These are phyloP conservation scores for Penicillium verhagenii DNA, from an alignment of 495 filamentous ascomycete species.

Conservation along the genomic window DNA sequence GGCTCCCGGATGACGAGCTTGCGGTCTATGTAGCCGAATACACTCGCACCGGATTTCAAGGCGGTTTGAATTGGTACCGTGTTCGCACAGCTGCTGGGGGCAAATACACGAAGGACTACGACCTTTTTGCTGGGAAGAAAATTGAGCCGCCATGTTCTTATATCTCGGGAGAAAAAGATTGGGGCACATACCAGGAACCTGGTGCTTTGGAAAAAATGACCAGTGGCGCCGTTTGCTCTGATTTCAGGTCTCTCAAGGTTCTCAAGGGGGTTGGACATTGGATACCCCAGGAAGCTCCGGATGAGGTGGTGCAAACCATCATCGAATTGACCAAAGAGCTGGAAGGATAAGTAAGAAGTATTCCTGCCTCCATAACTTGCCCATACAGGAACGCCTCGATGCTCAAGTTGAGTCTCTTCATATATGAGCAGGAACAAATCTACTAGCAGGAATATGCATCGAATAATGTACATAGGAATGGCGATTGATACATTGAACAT, in stretches of 20 bases:
- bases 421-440: too few relatives aligned
- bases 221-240: conserved; percentile 41
- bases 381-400: too few relatives aligned
- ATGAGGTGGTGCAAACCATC: conserved; percentile 51
- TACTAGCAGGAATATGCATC: too few relatives aligned
- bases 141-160: conserved; percentile 62
- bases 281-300: conserved; percentile 64
- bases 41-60: conserved; percentile 66
- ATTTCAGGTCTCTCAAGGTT: conserved; percentile 49
- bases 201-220: conserved; percentile 59
- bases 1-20: conserved; percentile 58
- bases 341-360: not conserved
- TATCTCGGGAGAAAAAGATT: conserved; percentile 60
- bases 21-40: conserved; percentile 60
- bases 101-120: conserved; percentile 45
- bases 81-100: conserved; percentile 51
- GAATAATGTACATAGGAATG: too few relatives aligned
- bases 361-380: too few relatives aligned
- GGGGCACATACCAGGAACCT: conserved; percentile 67
- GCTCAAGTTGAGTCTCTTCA: too few relatives aligned
- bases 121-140: conserved; percentile 59
- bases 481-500: too few relatives aligned
- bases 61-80: conserved; percentile 69
- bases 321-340: conserved; percentile 19
- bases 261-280: conserved; percentile 64